Evolutionary conservation across 106 monocot species (phyloP).

Genomic region (Phalaenopsis equestris): DNA sequence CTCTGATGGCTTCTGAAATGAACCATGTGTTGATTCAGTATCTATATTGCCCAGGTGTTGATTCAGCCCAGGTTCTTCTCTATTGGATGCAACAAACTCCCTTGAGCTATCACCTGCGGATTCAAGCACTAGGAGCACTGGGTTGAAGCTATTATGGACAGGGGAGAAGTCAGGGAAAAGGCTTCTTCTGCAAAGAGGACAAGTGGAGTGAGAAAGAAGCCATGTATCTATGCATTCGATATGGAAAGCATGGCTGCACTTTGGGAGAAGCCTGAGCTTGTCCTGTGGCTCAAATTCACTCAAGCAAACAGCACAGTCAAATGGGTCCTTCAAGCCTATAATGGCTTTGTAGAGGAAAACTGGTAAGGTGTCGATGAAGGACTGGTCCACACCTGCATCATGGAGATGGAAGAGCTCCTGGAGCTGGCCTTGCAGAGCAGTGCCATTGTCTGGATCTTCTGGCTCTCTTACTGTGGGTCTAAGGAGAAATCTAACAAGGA

Average conservation of each 20-base stretch:
- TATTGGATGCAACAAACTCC: slow-evolving; percentile 16
- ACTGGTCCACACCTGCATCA: slow-evolving; percentile 87
- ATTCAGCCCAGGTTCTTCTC: slow-evolving; percentile 1
- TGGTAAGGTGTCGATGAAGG: slow-evolving; percentile 83
- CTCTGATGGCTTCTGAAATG: slow-evolving; percentile 8
- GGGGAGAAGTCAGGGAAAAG: slow-evolving; percentile 46
- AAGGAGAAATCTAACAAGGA: slow-evolving; percentile 58
- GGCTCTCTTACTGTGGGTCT: slow-evolving; percentile 32
- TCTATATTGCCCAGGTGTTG: slow-evolving; percentile 7
- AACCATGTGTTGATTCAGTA: neutral
- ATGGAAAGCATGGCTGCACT: slow-evolving; percentile 91
- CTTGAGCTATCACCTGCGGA: slow-evolving; percentile 42
- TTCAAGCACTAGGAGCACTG: slow-evolving; percentile 43
- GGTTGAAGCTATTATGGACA: slow-evolving; percentile 11
- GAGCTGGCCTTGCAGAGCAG: slow-evolving; percentile 82
- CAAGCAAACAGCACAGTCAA: slow-evolving; percentile 94
- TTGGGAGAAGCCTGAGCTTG: slow-evolving; percentile 75
- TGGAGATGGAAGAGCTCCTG: slow-evolving; percentile 98
- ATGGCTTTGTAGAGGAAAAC: slow-evolving; percentile 90
- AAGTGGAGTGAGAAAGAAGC: slow-evolving; percentile 84
- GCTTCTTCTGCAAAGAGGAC: slow-evolving; percentile 62
- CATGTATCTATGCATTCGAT: slow-evolving; percentile 83
- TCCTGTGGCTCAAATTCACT: slow-evolving; percentile 88
- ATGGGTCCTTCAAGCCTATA: slow-evolving; percentile 74
- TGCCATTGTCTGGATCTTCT: slow-evolving; percentile 30